Base-by-base conservation (phyloP, 371 early-diverging fungal genomes). In the Mucor plumbeus region DNA sequence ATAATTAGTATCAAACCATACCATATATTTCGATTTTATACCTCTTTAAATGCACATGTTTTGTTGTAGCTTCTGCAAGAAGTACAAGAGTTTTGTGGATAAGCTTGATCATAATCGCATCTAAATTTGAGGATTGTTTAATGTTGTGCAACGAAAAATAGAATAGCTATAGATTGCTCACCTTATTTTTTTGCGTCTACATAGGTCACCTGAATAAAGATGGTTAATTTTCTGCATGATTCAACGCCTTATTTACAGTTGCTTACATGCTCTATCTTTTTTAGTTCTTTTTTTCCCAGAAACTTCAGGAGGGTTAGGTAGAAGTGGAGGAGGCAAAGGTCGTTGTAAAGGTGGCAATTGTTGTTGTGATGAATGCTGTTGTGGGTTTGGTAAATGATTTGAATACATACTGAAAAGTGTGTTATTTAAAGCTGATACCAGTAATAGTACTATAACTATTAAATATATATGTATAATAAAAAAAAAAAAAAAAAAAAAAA, bases 131-230 rank as follows among this genome's bases (percentile, higher is more conserved):
- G 31, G 4, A 19, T 19, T 14, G 4, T 5, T 41, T 36, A 40
- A 26, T 26, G 26, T 21, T 65, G 7, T 36, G 1, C 4, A 38
- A 9, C 38, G 5, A 38, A 38, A 38, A 9, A 38, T 11, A 38
- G 11, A 38, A 5, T 11, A 11, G 38, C 4, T 38, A 38, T 7
- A 4, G 15, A n/a, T 17, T 44, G 17, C n/a, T 44, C 64, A 70
- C 74, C 74, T 66, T 38, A 67, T 73, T 56, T 73, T 73, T n/a
- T 73, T 73, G 10, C 69, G 63, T 61, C 74, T 59, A 64, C 74
- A 73, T 14, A 70, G 53, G 39, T 73, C 74, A 31, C 74, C 74
- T 73, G 53, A 34, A 7, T 2, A 21, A 59, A 41, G 34, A 61
- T 5, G 21, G 41, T 38, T 21, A 59, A 26, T 41, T 35, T 47